Conservation (phyloP, 169 alveolate genomes). For the Eimeria praecox region DNA sequence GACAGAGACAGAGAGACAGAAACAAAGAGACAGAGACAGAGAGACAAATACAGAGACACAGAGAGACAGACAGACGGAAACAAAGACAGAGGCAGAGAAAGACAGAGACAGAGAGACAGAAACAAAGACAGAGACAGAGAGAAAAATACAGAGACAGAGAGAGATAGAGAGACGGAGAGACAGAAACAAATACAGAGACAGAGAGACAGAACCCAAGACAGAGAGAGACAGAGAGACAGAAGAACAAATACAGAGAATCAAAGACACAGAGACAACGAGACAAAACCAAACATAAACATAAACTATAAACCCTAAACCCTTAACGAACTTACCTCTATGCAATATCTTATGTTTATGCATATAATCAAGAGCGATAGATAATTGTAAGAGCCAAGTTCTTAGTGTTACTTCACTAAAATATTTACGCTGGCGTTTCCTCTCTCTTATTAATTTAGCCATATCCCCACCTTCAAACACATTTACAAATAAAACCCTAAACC, state of each 20-base stretch:
- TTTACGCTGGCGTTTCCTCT: constrained; percentile 64
- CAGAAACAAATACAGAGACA: not conserved
- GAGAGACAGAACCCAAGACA: not conserved
- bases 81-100: too few relatives aligned
- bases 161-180: not conserved
- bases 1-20: too few relatives aligned
- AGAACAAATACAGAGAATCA: not conserved
- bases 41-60: too few relatives aligned
- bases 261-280: not conserved
- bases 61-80: too few relatives aligned
- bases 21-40: too few relatives aligned
- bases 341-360: constrained; percentile 93
- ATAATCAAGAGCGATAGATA: constrained; percentile 90
- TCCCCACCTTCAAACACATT: constrained; percentile 79
- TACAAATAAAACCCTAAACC: not conserved
- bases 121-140: too few relatives aligned
- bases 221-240: not conserved
- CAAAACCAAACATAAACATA: not conserved
- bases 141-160: too few relatives aligned
- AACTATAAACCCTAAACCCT: too few relatives aligned
- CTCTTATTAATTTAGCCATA: constrained; percentile 67
- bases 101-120: too few relatives aligned
- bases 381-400: constrained; percentile 92
- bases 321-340: constrained; percentile 94
- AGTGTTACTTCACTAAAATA: constrained; percentile 90